phyloP scores from a whole-genome alignment of 169 alveolate species.

The Eimeria acervulina region DNA sequence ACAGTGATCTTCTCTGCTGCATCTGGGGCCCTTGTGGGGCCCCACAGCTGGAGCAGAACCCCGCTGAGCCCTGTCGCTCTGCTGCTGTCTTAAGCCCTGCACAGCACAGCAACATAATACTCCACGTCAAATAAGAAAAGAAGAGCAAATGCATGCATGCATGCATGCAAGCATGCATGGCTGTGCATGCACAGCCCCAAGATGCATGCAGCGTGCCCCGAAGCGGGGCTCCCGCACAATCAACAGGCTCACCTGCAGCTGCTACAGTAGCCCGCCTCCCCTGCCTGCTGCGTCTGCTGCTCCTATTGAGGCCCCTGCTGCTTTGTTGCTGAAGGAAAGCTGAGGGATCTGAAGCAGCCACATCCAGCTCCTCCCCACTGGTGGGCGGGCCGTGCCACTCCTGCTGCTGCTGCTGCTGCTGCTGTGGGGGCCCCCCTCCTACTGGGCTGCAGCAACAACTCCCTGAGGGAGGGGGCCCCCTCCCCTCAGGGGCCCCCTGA shows the following conservation, averaged over 20 bases:
- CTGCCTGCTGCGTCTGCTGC: background rate
- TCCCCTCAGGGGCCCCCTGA: background rate
- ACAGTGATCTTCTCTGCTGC: background rate
- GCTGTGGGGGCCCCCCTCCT: too few relatives aligned
- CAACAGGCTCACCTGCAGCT: background rate
- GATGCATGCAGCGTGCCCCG: too few relatives aligned
- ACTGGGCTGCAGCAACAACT: background rate
- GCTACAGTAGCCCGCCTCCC: background rate
- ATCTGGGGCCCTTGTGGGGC: background rate
- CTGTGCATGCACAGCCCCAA: too few relatives aligned
- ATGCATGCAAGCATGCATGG: too few relatives aligned
- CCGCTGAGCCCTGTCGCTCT: background rate
- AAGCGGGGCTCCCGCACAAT: too few relatives aligned
- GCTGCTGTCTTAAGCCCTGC: background rate
- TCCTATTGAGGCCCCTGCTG: background rate
- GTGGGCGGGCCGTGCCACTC: background rate
- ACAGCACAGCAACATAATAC: background rate
- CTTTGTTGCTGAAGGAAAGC: background rate
- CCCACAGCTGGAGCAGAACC: background rate
- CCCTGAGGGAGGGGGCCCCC: background rate
- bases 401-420: slow-evolving; percentile 28
- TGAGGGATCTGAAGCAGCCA: background rate
- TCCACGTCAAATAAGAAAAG: too few relatives aligned
- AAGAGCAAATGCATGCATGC: background rate
- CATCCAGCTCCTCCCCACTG: background rate